A percentile compares a stretch with the other conserved stretches of the same genome.
Evolutionary conservation across 129 eudicot genomes (phyloP).

Genomic region (Erigeron canadensis): DNA sequence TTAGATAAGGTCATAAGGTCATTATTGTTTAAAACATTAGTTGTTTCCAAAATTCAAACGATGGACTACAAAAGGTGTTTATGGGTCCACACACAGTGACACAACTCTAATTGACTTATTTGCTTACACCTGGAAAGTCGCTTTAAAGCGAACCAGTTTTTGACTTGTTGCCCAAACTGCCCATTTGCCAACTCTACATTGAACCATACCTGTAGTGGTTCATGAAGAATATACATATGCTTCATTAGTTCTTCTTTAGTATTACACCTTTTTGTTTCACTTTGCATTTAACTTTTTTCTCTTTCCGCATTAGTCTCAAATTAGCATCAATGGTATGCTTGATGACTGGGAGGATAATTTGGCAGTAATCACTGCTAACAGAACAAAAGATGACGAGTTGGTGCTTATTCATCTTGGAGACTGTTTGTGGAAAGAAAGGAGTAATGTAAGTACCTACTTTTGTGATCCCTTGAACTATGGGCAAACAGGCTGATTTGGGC

Average conservation of each 20-base stretch:
- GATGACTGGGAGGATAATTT: slow-evolving; percentile 47
- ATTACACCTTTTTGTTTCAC: background rate
- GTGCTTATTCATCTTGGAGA: slow-evolving; percentile 47
- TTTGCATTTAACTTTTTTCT: slow-evolving; percentile 1
- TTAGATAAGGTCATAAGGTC: too few relatives aligned
- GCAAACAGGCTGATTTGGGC: background rate
- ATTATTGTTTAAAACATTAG: too few relatives aligned
- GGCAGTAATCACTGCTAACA: slow-evolving; percentile 44
- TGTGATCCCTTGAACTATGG: background rate
- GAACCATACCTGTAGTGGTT: background rate
- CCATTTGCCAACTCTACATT: background rate
- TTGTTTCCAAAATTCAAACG: too few relatives aligned
- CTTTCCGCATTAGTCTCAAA: slow-evolving; percentile 34
- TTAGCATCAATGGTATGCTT: slow-evolving; percentile 65
- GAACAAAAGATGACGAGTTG: slow-evolving; percentile 42
- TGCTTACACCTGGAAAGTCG: background rate
- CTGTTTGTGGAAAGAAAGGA: slow-evolving; percentile 44
- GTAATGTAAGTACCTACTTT: slow-evolving; percentile 34
- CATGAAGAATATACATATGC: background rate
- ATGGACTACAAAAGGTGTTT: too few relatives aligned
- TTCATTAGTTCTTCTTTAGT: background rate
- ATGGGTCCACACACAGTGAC: too few relatives aligned
- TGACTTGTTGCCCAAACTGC: background rate
- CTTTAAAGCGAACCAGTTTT: background rate
- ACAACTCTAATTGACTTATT: background rate